phyloP scores from a whole-genome alignment of 2,329 filamentous ascomycete genomes.

The Leptographium radiaticola region DNA sequence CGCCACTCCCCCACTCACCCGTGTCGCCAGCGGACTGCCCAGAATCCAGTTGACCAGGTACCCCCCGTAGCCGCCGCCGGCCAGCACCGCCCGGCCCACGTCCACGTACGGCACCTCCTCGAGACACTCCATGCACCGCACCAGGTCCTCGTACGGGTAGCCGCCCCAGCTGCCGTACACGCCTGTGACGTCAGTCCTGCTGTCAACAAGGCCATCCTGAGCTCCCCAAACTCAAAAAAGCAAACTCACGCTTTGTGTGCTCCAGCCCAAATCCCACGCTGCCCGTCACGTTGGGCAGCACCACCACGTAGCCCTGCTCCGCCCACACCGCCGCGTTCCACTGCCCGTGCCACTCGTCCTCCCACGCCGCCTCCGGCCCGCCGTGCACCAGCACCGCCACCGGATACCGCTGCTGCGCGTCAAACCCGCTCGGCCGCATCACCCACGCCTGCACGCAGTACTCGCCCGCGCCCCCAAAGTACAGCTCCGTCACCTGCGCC shows the following conservation, averaged over 20 bases:
- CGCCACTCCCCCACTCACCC: conserved; percentile 13
- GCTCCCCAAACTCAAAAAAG: no score
- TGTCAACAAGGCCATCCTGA: no score
- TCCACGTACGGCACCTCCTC: conserved; percentile 39
- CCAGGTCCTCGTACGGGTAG: conserved; percentile 40
- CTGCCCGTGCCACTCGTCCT: conserved; percentile 25
- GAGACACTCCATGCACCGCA: conserved; percentile 38
- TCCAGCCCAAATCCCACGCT: conserved; percentile 40
- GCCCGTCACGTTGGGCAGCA: conserved; percentile 46
- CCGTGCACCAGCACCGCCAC: conserved; percentile 25
- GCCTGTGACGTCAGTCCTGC: conserved; percentile 26
- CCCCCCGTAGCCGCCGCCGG: conserved; percentile 43
- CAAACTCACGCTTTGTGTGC: conserved; percentile 16
- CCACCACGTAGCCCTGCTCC: conserved; percentile 46
- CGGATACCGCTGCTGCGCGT: conserved; percentile 23
- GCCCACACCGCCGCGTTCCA: conserved; percentile 45
- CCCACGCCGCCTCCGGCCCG: conserved; percentile 32
- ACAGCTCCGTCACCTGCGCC: conserved; percentile 26
- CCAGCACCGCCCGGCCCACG: conserved; percentile 34
- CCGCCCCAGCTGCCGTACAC: conserved; percentile 40
- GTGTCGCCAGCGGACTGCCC: conserved; percentile 37
- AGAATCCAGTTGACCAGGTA: conserved; percentile 49
- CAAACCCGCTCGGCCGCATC: conserved; percentile 24
- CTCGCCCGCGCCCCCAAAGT: conserved; percentile 20
- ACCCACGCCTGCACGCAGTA: conserved; percentile 25